These are phyloP conservation scores for Vigna unguiculata DNA, from an alignment of 306 rosid genomes.

Conservation along the genomic window DNA sequence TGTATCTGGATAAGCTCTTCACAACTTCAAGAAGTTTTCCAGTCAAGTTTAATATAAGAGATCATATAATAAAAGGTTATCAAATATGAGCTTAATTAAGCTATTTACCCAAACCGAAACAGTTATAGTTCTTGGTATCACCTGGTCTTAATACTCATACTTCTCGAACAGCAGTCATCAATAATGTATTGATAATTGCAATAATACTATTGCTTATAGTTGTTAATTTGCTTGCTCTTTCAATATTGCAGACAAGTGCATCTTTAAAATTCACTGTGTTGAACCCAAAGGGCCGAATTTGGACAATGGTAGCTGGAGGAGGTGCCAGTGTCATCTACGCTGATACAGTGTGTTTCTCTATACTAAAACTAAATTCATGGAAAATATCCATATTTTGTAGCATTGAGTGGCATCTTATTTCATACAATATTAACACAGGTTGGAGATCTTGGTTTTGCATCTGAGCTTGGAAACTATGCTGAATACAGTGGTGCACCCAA, in stretches of 20 bases:
- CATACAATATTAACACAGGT: constrained; percentile 58
- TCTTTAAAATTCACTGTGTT: constrained; percentile 94
- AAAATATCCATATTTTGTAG: constrained; percentile 30
- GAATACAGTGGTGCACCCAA: constrained; percentile 99
- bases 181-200: constrained; percentile 25
- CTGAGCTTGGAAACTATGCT: constrained; percentile 97
- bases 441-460: constrained; percentile 95
- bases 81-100: background rate
- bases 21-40: background rate
- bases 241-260: constrained; percentile 82
- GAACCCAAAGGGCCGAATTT: constrained; percentile 91
- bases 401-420: constrained; percentile 19
- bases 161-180: constrained; percentile 11
- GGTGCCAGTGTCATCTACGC: constrained; percentile 99
- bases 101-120: background rate
- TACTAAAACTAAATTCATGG: constrained; percentile 31
- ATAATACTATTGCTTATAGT: constrained; percentile 33
- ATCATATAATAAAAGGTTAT: background rate
- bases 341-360: constrained; percentile 69
- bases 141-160: constrained; percentile 7
- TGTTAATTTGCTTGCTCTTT: constrained; percentile 18
- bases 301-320: constrained; percentile 99
- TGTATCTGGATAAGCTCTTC: background rate
- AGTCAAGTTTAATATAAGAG: background rate
- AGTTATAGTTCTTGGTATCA: constrained; percentile 4